Base-by-base conservation (phyloP, 345 rosid species). In the Geranium rotundifolium region DNA sequence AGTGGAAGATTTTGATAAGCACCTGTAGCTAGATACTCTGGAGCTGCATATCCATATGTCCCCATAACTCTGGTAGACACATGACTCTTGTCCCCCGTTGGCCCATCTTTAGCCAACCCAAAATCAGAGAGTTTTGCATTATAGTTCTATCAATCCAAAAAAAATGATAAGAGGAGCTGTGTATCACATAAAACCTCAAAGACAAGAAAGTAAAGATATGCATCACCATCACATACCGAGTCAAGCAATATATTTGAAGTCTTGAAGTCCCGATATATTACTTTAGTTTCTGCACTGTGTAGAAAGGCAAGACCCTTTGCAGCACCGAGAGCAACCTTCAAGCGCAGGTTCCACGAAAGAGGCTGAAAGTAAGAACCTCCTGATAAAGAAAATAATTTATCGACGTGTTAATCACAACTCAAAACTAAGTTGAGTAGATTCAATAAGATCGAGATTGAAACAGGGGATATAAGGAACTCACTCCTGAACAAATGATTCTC, bases 51-150 rank as follows among this genome's bases (percentile, higher is more conserved):
- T 67, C 93, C 93, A 29, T 79, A 71, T 1, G 93, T 86, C 20
- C 89, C 93, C 82, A 86, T 82, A 65, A 86, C 78, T 67, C 93
- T 72, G 27, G 93, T 86, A 4, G 93, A 84, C 50, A 84, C 93
- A 54, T 86, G 82, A 69, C 93, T 84, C 60, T 82, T 80, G 61
- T 84, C 87, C 34, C 89, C 93, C 0, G 83, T 82, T 17, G 93
- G 93, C n/a, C 87, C 93, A 64, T 86, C 93, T 72, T 86, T 86
- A 68, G 93, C 93, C 67, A 86, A 75, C 60, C 93, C 93, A 49
- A 86, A 86, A 73, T 86, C 93, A 37, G 93, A 86, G 61, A 86
- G 87, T 69, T 86, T 86, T 2, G 93, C 87, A 65, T 79, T 82
- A 71, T 86, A 84, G 67, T 76, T 75, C 89, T 86, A 63, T 18